Conservation (phyloP, 2,329 filamentous ascomycete species). For the Colletotrichum sp. region DNA sequence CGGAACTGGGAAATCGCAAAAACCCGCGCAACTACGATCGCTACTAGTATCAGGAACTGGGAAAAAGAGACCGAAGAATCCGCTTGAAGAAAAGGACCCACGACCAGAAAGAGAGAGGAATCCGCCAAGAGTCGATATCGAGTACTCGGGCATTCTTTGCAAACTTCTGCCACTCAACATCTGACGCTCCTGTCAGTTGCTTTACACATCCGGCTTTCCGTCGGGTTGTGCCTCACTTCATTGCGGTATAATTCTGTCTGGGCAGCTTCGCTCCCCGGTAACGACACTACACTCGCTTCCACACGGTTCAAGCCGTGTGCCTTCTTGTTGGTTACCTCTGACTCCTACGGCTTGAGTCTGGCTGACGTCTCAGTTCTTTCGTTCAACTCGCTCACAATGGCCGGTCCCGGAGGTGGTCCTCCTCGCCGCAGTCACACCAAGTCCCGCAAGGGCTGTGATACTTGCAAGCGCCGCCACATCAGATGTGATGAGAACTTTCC, state of each 20-base stretch:
- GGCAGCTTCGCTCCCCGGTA: neutral
- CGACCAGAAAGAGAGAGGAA: slow-evolving; percentile 21
- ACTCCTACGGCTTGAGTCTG: neutral
- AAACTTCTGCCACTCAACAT: neutral
- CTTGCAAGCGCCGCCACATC: slow-evolving; percentile 97
- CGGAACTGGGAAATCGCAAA: slow-evolving; percentile 10
- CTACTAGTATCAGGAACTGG: slow-evolving; percentile 33
- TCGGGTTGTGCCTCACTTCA: neutral
- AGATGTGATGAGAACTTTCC: slow-evolving; percentile 97
- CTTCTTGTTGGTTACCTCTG: slow-evolving; percentile 31
- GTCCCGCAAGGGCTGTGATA: slow-evolving; percentile 97
- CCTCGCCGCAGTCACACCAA: slow-evolving; percentile 94
- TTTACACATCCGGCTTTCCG: slow-evolving; percentile 10
- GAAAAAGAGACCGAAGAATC: slow-evolving; percentile 2
- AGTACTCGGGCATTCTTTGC: slow-evolving; percentile 4
- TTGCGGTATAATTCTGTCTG: slow-evolving; percentile 7
- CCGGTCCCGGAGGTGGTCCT: slow-evolving; percentile 92
- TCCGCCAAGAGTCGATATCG: neutral
- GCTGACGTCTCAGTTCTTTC: slow-evolving; percentile 27
- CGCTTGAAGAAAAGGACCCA: slow-evolving; percentile 15
- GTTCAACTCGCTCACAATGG: slow-evolving; percentile 66
- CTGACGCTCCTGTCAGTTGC: slow-evolving; percentile 1
- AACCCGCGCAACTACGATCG: slow-evolving; percentile 38
- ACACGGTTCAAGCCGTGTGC: slow-evolving; percentile 27
- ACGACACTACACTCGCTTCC: slow-evolving; percentile 22